phyloP scores from a whole-genome alignment of 306 rosid species.

The Oemleria cerasiformis region DNA sequence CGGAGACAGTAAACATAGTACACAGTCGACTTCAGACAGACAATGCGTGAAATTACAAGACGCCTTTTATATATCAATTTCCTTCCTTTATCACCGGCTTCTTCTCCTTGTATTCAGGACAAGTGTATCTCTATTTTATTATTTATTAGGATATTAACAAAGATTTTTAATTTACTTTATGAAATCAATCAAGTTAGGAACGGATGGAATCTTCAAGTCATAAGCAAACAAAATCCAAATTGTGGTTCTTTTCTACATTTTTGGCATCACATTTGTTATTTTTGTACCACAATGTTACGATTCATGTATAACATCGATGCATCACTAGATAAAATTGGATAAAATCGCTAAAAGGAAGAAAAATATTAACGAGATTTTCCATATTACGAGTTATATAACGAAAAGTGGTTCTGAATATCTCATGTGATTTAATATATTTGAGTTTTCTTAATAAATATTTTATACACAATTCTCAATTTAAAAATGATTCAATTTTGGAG shows the following conservation, averaged over 20 bases:
- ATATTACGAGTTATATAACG: too few relatives aligned
- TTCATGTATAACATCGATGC: too few relatives aligned
- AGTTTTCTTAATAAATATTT: too few relatives aligned
- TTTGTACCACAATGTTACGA: too few relatives aligned
- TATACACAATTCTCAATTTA: too few relatives aligned
- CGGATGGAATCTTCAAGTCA: not conserved
- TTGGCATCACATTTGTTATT: too few relatives aligned
- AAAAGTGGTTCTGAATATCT: too few relatives aligned
- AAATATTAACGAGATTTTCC: too few relatives aligned
- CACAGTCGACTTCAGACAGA: not conserved
- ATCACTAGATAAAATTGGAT: too few relatives aligned
- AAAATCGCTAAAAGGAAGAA: too few relatives aligned
- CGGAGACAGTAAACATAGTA: not conserved
- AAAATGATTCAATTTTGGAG: too few relatives aligned
- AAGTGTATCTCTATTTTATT: not conserved
- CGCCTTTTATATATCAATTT: not conserved
- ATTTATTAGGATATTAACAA: not conserved
- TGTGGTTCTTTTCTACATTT: not conserved
- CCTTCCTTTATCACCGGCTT: constrained; percentile 25
- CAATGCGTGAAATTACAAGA: constrained; percentile 17
- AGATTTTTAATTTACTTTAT: not conserved
- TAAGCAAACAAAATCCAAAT: not conserved
- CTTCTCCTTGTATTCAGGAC: constrained; percentile 8
- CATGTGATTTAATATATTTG: too few relatives aligned
- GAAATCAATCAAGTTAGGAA: not conserved